Base-by-base conservation (phyloP, 306 rosid genomes). In the Vachellia pachyceras region DNA sequence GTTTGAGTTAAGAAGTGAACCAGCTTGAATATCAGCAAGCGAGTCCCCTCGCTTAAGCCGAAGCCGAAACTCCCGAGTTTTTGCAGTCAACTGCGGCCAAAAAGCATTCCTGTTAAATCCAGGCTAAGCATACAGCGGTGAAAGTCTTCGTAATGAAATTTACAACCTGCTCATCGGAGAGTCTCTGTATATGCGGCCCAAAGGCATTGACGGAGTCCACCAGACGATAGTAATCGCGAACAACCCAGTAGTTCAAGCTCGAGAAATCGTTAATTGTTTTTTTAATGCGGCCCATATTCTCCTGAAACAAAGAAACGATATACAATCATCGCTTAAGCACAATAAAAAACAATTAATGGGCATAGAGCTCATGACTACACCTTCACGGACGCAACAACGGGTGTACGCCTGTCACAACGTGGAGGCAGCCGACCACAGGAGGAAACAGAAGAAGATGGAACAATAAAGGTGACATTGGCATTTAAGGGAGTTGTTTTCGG, bases 11-110 rank as follows among this genome's bases (percentile, higher is more conserved):
- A 69, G 45, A 69, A 10, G 52, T 5, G 54, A 69, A 90, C 99
- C 97, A 71, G 99, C 96, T 93, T 95, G 96, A 72, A 95, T 95
- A 81, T 93, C 94, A 0, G 97, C 92, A 79, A 95, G 88, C 0
- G 96, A 88, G 72, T 93, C 93, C 63, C 96, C 98, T n/a, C 83
- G 82, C 5, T 80, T 68, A 39, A 95, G 89, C 74, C 97, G 85
- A 12, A 40, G 82, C 66, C 93, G 95, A 75, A 93, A 95, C 93
- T 90, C 96, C 35, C 42, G 80, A 10, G 99, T 95, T 78, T 90
- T 93, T 2, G 90, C 90, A 10, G 94, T 79, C 77, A 95, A 84
- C 89, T 95, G 70, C 29, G 76, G 7, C 18, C 18, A 57, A 49
- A 71, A 39, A 66, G 57, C 57, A 12, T 63, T 55, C 25, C 37